Evolutionary conservation across 2,329 filamentous ascomycete species (phyloP), one percentile per base, ranked within the genome.

Genomic region (Penicillium sp.): DNA sequence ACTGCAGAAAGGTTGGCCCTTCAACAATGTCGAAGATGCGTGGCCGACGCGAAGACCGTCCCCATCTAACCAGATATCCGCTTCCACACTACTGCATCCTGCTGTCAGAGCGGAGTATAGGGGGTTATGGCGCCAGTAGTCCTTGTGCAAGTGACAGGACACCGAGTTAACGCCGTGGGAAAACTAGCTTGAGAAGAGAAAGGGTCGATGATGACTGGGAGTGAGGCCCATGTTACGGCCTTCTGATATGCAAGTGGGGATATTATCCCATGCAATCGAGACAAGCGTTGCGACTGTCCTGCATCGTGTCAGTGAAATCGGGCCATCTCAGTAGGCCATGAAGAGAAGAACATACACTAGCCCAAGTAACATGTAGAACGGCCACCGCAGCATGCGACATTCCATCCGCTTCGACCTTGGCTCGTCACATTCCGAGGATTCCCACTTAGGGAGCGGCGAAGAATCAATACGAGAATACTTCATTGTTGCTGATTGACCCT

Each of bases 91-190:
- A 6, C 84, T 83, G 63, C 85, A 88, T 7, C 86, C 85, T 5
- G 81, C 80, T 8, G 76, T 71, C 1, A 88, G 70, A 23, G 88
- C 88, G 11, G 85, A 84, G 64, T 83, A 87, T 3, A 91, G 77
- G 0, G 88, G 87, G 0, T 83, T 77, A 19, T 78, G 77, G 49
- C 86, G 82, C 85, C 85, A 88, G 71, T 90, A 91, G 70, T 91
- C 88, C 64, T 90, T 90, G 68, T 90, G 87, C 1, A 84, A 88
- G 69, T 89, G 87, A 60, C 85, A 88, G 1, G 78, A 75, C 29
- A 87, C 80, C 1, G 86, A 84, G 2, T 77, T 68, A 19, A 85
- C 75, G 45, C 72, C 75, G 47, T 73, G 72, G 1, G 68, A 57
- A 9, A 46, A 37, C 43, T 43, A 58, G 21, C 53, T 49, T 19